These are phyloP conservation scores for Nigrospora sphaerica DNA, from an alignment of 2,329 filamentous ascomycete species.

Conservation along the genomic window DNA sequence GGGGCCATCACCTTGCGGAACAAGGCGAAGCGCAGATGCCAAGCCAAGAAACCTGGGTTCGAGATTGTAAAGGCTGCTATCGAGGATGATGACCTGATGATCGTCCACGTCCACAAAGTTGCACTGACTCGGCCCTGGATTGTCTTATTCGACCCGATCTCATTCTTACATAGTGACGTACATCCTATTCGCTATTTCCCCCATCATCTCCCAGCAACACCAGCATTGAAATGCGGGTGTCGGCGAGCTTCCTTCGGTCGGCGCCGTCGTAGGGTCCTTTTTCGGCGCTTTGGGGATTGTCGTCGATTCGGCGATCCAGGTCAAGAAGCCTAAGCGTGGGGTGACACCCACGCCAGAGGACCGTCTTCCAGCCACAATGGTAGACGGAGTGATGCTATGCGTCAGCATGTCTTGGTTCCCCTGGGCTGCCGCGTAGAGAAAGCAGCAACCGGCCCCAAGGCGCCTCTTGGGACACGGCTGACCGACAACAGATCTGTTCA, in stretches of 20 bases:
- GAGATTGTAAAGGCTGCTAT: conserved; percentile 42
- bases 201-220: conserved; percentile 44
- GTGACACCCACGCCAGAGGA: conserved; percentile 36
- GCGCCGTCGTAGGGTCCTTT: conserved; percentile 38
- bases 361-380: conserved; percentile 53
- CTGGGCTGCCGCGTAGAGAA: conserved; percentile 37
- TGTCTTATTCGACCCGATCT: conserved; percentile 47
- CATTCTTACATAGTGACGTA: conserved; percentile 44
- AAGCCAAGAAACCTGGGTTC: conserved; percentile 39
- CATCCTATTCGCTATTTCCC: conserved; percentile 53
- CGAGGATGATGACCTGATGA: conserved; percentile 36
- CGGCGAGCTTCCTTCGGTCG: conserved; percentile 43
- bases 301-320: conserved; percentile 28
- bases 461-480: not conserved
- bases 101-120: conserved; percentile 39
- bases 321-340: conserved; percentile 28
- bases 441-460: conserved; percentile 12
- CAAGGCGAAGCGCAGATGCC: conserved; percentile 45
- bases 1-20: conserved; percentile 40
- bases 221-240: conserved; percentile 48
- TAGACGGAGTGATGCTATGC: conserved; percentile 27
- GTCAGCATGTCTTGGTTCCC: conserved; percentile 17
- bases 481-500: not conserved
- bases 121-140: conserved; percentile 46
- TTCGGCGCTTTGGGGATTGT: conserved; percentile 35